Percentiles rank a stretch among this genome's conserved stretches.
These are phyloP conservation scores for Sabuloglossum arenarium DNA, from an alignment of 495 filamentous ascomycete genomes.

Conservation along the genomic window DNA sequence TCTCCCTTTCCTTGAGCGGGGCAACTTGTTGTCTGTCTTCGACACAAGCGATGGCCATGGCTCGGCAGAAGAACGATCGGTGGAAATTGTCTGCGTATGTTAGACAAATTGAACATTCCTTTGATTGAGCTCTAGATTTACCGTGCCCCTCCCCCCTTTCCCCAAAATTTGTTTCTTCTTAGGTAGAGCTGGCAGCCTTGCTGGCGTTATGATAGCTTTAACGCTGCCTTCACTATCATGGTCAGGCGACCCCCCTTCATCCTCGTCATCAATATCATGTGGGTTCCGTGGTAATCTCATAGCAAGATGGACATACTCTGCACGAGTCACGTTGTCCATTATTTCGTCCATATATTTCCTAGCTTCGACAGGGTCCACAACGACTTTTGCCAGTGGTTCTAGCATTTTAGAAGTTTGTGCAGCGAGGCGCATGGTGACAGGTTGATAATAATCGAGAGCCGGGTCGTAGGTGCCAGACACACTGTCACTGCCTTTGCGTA, in stretches of 20 bases:
- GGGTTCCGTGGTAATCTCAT: slow-evolving; percentile 35
- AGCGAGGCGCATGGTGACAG: slow-evolving; percentile 61
- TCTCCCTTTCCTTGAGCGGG: not conserved
- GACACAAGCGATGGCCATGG: not conserved
- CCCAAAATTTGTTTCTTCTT: not conserved
- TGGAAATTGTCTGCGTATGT: not conserved
- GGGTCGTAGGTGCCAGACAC: slow-evolving; percentile 15
- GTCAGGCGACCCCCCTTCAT: slow-evolving; percentile 5
- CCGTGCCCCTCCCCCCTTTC: not conserved
- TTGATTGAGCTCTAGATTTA: not conserved
- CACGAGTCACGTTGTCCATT: slow-evolving; percentile 54
- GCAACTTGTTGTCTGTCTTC: not conserved
- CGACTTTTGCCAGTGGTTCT: slow-evolving; percentile 54
- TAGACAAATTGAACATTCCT: not conserved
- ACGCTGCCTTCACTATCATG: not conserved
- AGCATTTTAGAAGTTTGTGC: slow-evolving; percentile 39
- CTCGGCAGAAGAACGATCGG: slow-evolving; percentile 1
- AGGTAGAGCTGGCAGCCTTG: not conserved
- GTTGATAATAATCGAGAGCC: slow-evolving; percentile 66
- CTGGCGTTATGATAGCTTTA: not conserved
- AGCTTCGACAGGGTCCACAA: slow-evolving; percentile 60
- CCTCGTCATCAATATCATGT: slow-evolving; percentile 11
- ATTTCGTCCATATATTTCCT: slow-evolving; percentile 62
- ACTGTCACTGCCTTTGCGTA: slow-evolving; percentile 21
- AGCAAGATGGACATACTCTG: slow-evolving; percentile 45